A percentile compares a stretch with the other conserved stretches of the same genome.
Evolutionary conservation across 23 red algal genomes (phyloP).

Genomic region (Gracilaria gracilis): DNA sequence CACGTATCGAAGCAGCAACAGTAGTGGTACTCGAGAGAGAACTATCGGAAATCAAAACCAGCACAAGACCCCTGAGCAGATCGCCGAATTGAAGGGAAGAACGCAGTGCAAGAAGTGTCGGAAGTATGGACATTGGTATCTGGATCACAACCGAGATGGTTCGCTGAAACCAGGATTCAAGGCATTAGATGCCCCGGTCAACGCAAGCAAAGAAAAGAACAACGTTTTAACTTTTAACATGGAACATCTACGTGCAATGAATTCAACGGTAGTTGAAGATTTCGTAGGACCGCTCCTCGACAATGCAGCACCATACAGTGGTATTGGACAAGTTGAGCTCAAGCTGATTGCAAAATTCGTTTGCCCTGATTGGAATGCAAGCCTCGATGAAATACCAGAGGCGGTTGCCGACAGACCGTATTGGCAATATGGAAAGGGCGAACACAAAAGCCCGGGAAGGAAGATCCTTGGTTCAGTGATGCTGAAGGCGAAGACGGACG

Average conservation of each 20-base stretch:
- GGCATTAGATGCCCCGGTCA: not conserved
- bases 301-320: constrained; percentile 52
- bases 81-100: constrained; percentile 2
- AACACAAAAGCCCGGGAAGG: constrained; percentile 24
- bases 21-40: too few species aligned
- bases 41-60: too few species aligned
- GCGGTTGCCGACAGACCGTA: constrained; percentile 6
- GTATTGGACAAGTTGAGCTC: constrained; percentile 14
- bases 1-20: too few species aligned
- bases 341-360: not conserved
- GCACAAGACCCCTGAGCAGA: constrained; percentile 7
- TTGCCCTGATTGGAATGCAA: constrained; percentile 26
- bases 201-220: not conserved
- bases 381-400: constrained; percentile 21
- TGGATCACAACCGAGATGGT: constrained; percentile 12
- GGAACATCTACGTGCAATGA: not conserved
- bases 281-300: constrained; percentile 40
- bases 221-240: constrained; percentile 19
- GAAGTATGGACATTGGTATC: constrained; percentile 8
- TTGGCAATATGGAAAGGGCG: constrained; percentile 62
- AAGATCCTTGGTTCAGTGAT: constrained; percentile 20
- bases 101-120: constrained; percentile 24
- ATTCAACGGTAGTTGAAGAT: too few species aligned
- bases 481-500: not conserved
- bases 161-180: constrained; percentile 30